Evolutionary conservation across 176 grass and related monocot species (phyloP), one percentile per base, ranked within the genome.

Genomic region (Aegilops bicornis): DNA sequence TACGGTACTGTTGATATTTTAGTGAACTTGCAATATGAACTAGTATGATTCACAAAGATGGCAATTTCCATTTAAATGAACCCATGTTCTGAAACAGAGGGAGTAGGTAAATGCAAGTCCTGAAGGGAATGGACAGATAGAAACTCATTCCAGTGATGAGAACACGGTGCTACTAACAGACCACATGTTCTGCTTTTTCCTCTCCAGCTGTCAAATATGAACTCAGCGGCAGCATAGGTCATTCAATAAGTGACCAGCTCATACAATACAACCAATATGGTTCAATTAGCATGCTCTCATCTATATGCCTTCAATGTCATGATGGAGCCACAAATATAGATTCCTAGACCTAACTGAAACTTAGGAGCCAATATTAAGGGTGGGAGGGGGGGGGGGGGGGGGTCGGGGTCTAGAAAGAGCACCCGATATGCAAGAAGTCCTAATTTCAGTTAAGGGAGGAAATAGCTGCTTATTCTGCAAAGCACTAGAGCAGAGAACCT

Each of bases 381-480:
- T 16, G 15, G 14, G 47, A 16, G 1, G 15, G 48, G 48, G 5
- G 15, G 48, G 48, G 14, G 15, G 15, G 15, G 47, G 35, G 36
- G 12, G 43, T 3, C 10, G 45, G 45, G 6, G 50, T 20, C 19
- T 22, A 59, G 54, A 59, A 59, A 59, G 54, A 59, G 54, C 54
- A 20, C 6, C 22, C 19, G 19, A 22, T 59, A 20, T 4, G 42
- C 56, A 42, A 59, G 1, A 31, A 69, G 12, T 81, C 31, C 32
- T 75, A 71, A 83, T 39, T 78, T 65, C 73, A 35, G 27, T 32
- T 32, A 69, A 81, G 24, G 6, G 56, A 81, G 31, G 32, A 2
- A 33, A 17, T 2, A 6, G 15, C 35, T 62, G 48, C 29, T 89
- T 86, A 76, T 89, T 81, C 19, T 79, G 74, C 29, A 72, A 42